phyloP scores from a whole-genome alignment of 768 basidiomycete genomes.

The Suillus clintonianus region DNA sequence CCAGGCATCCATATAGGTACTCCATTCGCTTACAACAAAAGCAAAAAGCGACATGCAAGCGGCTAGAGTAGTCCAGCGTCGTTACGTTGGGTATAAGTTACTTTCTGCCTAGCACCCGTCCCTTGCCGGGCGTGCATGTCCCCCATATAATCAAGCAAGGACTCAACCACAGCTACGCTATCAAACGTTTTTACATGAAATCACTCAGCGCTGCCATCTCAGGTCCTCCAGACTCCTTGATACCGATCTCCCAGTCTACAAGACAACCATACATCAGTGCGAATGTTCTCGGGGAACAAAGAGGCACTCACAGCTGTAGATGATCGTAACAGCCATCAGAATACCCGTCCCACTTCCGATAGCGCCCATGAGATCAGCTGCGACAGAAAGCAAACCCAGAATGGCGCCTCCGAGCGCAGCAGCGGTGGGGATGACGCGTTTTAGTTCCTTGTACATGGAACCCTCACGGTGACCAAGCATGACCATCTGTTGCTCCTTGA shows the following conservation, averaged over 20 bases:
- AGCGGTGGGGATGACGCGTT: conserved; percentile 95
- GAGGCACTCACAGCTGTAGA: too few relatives aligned
- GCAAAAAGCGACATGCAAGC: neutral
- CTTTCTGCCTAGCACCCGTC: conserved; percentile 44
- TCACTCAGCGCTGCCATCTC: too few relatives aligned
- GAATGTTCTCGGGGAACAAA: too few relatives aligned
- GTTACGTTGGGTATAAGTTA: neutral
- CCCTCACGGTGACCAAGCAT: conserved; percentile 93
- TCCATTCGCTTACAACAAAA: neutral
- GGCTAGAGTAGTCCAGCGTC: neutral
- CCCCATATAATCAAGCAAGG: too few relatives aligned
- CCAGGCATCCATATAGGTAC: neutral
- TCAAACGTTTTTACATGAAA: too few relatives aligned
- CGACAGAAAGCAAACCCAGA: conserved; percentile 86
- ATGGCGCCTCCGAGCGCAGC: conserved; percentile 96
- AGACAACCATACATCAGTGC: too few relatives aligned
- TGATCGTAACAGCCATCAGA: too few relatives aligned
- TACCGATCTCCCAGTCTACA: too few relatives aligned
- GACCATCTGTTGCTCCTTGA: conserved; percentile 98
- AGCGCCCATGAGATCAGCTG: conserved; percentile 93
- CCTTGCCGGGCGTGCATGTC: too few relatives aligned
- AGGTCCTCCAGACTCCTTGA: too few relatives aligned
- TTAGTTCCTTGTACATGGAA: conserved; percentile 99
- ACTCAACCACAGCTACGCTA: too few relatives aligned
- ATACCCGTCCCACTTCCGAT: too few relatives aligned